phyloP scores from a whole-genome alignment of 129 eudicot genomes.

The Arctium lappa region DNA sequence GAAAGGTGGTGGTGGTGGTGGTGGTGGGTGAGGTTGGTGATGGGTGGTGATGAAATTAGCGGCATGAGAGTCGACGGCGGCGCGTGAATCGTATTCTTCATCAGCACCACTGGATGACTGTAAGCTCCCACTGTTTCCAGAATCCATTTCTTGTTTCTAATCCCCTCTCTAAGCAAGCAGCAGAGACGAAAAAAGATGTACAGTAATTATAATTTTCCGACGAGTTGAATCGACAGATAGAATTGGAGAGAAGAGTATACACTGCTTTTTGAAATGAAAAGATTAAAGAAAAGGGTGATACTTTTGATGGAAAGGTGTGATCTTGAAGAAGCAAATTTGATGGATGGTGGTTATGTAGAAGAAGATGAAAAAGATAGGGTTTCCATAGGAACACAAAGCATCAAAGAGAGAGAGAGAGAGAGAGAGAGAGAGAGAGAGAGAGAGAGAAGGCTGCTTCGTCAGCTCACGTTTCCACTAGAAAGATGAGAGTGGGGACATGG shows the following conservation, averaged over 20 bases:
- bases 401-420: conserved; percentile 1
- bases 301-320: background rate
- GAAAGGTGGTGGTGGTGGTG: conserved; percentile 9
- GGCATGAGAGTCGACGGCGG: conserved; percentile 17
- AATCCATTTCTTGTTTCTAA: conserved; percentile 44
- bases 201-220: background rate
- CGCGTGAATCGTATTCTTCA: conserved; percentile 64
- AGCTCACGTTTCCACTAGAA: conserved; percentile 32
- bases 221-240: background rate
- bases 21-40: conserved; percentile 21
- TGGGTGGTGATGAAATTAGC: conserved; percentile 22
- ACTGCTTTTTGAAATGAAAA: background rate
- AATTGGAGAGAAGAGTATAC: too few species aligned
- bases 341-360: conserved; percentile 4
- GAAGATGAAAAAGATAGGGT: conserved; percentile 9
- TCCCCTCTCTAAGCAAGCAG: background rate
- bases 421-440: conserved; percentile 13
- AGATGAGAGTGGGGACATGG: conserved; percentile 27
- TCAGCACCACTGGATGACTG: conserved; percentile 78
- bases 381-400: conserved; percentile 24
- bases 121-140: conserved; percentile 66
- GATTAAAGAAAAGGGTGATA: background rate
- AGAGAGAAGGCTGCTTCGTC: conserved; percentile 11
- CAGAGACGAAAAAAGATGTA: background rate
- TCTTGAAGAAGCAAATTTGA: conserved; percentile 16